Conservation (phyloP, 2,329 filamentous ascomycete genomes). For the Penicillium sp. region DNA sequence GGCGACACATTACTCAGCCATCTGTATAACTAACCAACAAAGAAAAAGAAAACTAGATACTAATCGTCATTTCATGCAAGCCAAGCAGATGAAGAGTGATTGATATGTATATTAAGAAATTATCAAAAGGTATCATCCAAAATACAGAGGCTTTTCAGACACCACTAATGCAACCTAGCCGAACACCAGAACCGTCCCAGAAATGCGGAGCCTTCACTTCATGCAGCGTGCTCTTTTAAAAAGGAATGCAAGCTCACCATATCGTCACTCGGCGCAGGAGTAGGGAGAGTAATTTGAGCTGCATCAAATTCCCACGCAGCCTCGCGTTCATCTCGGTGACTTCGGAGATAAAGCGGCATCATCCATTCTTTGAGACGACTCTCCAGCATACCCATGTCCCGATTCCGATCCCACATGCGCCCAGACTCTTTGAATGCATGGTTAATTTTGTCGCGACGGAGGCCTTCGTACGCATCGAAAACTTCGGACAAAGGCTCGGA, state of each 20-base stretch:
- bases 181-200: neutral
- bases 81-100: neutral
- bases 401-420: slow-evolving; percentile 42
- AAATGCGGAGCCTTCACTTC: neutral
- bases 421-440: slow-evolving; percentile 41
- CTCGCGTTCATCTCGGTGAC: slow-evolving; percentile 26
- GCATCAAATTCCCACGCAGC: slow-evolving; percentile 40
- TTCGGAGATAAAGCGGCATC: slow-evolving; percentile 37
- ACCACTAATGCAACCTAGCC: neutral
- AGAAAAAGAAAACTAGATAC: too few relatives aligned
- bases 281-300: slow-evolving; percentile 32
- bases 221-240: slow-evolving; percentile 18
- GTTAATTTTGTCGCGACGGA: slow-evolving; percentile 40
- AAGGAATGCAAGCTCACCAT: slow-evolving; percentile 27
- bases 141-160: neutral
- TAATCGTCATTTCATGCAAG: neutral
- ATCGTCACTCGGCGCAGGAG: slow-evolving; percentile 22
- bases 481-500: slow-evolving; percentile 31
- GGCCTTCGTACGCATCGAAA: slow-evolving; percentile 40
- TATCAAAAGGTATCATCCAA: neutral
- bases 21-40: too few relatives aligned
- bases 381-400: slow-evolving; percentile 38
- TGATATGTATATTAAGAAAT: neutral
- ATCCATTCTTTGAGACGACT: slow-evolving; percentile 41
- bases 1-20: too few relatives aligned